phyloP scores from a whole-genome alignment of 2,329 filamentous ascomycete species.

The Erysiphe pisi region DNA sequence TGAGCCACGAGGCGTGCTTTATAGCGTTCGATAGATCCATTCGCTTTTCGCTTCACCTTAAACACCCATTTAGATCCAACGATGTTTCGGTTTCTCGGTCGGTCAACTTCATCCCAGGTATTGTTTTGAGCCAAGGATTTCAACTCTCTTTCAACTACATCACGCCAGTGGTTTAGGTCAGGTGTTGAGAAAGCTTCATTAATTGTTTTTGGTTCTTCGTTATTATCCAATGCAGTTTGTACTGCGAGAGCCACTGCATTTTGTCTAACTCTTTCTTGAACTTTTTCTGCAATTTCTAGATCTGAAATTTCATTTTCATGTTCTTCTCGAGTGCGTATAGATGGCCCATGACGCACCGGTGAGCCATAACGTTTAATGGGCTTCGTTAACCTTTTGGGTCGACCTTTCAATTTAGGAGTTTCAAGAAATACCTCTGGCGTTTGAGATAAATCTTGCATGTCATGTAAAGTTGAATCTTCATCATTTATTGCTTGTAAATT shows the following conservation, averaged over 20 bases:
- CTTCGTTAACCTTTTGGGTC: neutral
- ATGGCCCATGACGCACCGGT: neutral
- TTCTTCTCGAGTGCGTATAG: constrained; percentile 14
- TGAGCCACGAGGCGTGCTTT: constrained; percentile 27
- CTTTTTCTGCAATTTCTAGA: constrained; percentile 13
- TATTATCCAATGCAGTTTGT: neutral
- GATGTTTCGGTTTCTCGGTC: constrained; percentile 22
- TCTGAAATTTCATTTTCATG: neutral
- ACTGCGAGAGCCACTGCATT: constrained; percentile 18
- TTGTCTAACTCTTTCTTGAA: constrained; percentile 13
- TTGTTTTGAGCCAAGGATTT: constrained; percentile 20
- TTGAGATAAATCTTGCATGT: neutral
- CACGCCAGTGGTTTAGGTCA: constrained; percentile 6
- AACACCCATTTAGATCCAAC: constrained; percentile 28
- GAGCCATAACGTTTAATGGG: constrained; percentile 24
- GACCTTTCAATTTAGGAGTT: neutral
- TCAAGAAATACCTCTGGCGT: constrained; percentile 13
- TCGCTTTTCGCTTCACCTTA: constrained; percentile 25
- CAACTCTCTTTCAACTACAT: constrained; percentile 20
- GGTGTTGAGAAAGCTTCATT: constrained; percentile 5
- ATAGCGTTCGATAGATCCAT: constrained; percentile 26
- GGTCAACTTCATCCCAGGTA: constrained; percentile 26
- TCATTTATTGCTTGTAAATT: constrained; percentile 23
- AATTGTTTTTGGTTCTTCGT: constrained; percentile 26
- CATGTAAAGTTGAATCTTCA: neutral